Evolutionary conservation across 116 monocot species (phyloP).

Genomic region (Phalaenopsis hybrid): DNA sequence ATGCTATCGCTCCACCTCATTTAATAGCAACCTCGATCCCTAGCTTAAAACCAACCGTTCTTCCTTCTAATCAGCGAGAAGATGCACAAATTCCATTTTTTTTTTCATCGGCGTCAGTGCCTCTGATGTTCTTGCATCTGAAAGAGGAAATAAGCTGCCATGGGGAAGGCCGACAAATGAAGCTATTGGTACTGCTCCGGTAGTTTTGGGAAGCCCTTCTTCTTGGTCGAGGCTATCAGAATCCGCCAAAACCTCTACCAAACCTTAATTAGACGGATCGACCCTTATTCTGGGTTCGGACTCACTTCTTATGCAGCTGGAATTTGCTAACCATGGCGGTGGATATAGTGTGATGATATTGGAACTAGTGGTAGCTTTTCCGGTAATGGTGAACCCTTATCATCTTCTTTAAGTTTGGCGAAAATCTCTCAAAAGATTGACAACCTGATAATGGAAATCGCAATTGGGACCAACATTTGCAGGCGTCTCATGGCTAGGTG

Average conservation of each 20-base stretch:
- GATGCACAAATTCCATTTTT: background rate
- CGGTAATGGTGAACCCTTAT: background rate
- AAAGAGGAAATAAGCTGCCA: background rate
- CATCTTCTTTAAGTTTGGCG: background rate
- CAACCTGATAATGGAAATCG: background rate
- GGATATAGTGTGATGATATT: background rate
- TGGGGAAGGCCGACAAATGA: conserved; percentile 6
- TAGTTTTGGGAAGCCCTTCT: background rate
- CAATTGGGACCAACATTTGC: conserved; percentile 12
- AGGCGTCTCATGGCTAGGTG: background rate
- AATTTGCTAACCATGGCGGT: background rate
- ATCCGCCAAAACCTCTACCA: background rate
- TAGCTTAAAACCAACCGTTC: background rate
- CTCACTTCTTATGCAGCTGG: background rate
- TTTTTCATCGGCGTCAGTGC: background rate
- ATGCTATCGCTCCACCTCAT: background rate
- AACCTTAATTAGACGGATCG: background rate
- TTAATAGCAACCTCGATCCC: background rate
- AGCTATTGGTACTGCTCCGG: background rate
- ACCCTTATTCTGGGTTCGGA: background rate
- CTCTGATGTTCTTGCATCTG: background rate
- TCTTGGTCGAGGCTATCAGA: conserved; percentile 1
- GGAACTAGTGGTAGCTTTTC: background rate
- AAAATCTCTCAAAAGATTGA: background rate
- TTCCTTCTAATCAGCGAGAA: background rate